A percentile compares a stretch with the other conserved stretches of the same genome.
Evolutionary conservation across 2,329 filamentous ascomycete species (phyloP).

Genomic region (Graphilbum fragrans): DNA sequence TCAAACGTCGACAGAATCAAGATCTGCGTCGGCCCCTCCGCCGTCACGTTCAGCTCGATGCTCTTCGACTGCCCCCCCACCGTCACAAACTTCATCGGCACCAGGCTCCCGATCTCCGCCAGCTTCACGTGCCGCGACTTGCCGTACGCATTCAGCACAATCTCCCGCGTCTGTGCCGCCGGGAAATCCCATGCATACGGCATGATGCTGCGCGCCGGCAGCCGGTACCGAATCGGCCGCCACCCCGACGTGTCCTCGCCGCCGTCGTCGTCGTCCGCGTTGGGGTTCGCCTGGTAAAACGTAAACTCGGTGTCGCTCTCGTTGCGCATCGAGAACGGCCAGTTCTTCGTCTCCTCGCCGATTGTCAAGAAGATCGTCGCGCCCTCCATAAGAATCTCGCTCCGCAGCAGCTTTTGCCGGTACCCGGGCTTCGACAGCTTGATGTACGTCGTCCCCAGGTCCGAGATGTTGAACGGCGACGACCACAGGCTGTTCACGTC

Average conservation of each 20-base stretch:
- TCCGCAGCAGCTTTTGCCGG: conserved; percentile 73
- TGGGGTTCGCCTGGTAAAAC: conserved; percentile 91
- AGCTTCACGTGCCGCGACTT: conserved; percentile 88
- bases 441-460: conserved; percentile 82
- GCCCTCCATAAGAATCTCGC: conserved; percentile 84
- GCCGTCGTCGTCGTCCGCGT: conserved; percentile 80
- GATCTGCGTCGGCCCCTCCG: conserved; percentile 90
- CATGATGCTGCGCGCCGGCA: conserved; percentile 95
- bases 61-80: conserved; percentile 63
- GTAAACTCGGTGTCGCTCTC: conserved; percentile 95
- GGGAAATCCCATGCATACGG: conserved; percentile 99
- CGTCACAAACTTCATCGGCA: conserved; percentile 82
- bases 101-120: conserved; percentile 89
- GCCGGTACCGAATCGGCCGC: conserved; percentile 82
- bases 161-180: conserved; percentile 88
- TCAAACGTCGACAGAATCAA: conserved; percentile 91
- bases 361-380: conserved; percentile 90
- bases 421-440: conserved; percentile 88
- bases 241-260: conserved; percentile 74
- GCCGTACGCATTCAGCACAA: conserved; percentile 67
- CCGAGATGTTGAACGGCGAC: conserved; percentile 93
- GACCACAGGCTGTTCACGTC: conserved; percentile 97
- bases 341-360: conserved; percentile 82
- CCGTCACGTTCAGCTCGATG: conserved; percentile 92
- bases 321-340: conserved; percentile 98